A percentile compares a stretch with the other conserved stretches of the same genome.
Evolutionary conservation across 108 stramenopile genomes (phyloP).

Genomic region (Licmophora abbreviata): DNA sequence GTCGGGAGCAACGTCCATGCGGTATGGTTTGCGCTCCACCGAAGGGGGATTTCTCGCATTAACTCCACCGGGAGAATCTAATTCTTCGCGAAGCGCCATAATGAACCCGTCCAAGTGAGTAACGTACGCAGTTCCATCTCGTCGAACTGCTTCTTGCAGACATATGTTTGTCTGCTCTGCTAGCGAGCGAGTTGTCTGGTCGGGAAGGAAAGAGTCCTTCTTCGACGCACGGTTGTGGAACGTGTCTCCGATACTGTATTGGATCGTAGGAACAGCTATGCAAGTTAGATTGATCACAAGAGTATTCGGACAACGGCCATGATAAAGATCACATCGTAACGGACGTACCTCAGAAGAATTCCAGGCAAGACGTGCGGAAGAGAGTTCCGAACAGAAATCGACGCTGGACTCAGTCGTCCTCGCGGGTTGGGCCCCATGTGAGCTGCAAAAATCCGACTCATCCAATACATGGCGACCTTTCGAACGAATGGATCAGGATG

Average conservation of each 20-base stretch:
- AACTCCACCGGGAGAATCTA: constrained; percentile 77
- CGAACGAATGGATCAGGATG: constrained; percentile 87
- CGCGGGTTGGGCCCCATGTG: constrained; percentile 41
- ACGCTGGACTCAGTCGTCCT: constrained; percentile 42
- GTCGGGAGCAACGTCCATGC: constrained; percentile 79
- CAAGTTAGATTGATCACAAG: background rate
- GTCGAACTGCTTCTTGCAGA: constrained; percentile 67
- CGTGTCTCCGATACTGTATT: constrained; percentile 61
- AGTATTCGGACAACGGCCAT: background rate
- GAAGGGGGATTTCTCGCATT: constrained; percentile 68
- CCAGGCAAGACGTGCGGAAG: constrained; percentile 79
- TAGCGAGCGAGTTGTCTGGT: constrained; percentile 74
- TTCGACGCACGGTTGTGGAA: constrained; percentile 27
- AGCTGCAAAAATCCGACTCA: constrained; percentile 77
- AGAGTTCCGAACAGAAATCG: constrained; percentile 72
- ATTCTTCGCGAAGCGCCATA: constrained; percentile 72
- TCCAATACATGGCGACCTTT: constrained; percentile 90
- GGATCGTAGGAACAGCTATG: background rate
- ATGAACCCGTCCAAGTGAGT: constrained; percentile 82
- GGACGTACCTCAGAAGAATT: constrained; percentile 64
- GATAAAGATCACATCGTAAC: constrained; percentile 8
- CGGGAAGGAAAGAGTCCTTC: constrained; percentile 72
- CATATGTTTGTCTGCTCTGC: constrained; percentile 76
- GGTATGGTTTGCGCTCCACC: constrained; percentile 67
- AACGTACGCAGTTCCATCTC: constrained; percentile 68